A percentile compares a stretch with the other conserved stretches of the same genome.
phyloP scores from a whole-genome alignment of 192 early-diverging fungal species.

The Umbelopsis sp. region DNA sequence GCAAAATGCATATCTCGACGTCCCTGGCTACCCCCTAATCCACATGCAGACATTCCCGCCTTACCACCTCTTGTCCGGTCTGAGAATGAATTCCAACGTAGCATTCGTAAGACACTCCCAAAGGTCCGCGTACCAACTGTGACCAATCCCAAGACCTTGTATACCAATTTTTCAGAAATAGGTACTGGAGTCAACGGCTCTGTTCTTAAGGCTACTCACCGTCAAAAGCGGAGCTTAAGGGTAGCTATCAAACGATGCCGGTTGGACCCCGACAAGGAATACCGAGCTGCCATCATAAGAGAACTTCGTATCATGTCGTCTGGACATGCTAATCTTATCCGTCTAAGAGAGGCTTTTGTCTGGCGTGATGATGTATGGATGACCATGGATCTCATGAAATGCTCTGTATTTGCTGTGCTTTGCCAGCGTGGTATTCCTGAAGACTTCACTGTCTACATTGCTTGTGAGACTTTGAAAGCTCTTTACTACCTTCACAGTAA shows the following conservation, averaged over 20 bases:
- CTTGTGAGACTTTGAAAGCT: constrained; percentile 39
- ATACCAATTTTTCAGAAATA: constrained; percentile 29
- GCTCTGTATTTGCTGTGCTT: constrained; percentile 40
- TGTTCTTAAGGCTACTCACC: constrained; percentile 30
- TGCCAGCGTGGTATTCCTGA: constrained; percentile 43
- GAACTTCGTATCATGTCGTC: constrained; percentile 43
- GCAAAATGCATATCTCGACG: constrained; percentile 33
- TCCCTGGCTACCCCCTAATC: constrained; percentile 41
- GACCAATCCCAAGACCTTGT: constrained; percentile 26
- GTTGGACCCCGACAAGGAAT: constrained; percentile 37
- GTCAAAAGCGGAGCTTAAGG: constrained; percentile 26
- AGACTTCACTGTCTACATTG: constrained; percentile 38
- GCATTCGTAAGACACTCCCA: constrained; percentile 30
- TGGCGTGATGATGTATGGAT: constrained; percentile 44
- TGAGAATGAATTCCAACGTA: constrained; percentile 36
- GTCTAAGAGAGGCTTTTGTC: constrained; percentile 33
- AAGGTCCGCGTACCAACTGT: constrained; percentile 28
- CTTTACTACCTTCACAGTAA: constrained; percentile 41
- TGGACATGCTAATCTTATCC: constrained; percentile 34
- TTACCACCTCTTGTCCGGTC: constrained; percentile 31
- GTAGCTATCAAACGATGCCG: constrained; percentile 41
- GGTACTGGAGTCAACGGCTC: constrained; percentile 40
- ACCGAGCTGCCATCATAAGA: constrained; percentile 34
- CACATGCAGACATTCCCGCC: constrained; percentile 28
- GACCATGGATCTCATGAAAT: constrained; percentile 39